phyloP scores from a whole-genome alignment of 805 yeast genomes.

The Candida mattraensis region DNA sequence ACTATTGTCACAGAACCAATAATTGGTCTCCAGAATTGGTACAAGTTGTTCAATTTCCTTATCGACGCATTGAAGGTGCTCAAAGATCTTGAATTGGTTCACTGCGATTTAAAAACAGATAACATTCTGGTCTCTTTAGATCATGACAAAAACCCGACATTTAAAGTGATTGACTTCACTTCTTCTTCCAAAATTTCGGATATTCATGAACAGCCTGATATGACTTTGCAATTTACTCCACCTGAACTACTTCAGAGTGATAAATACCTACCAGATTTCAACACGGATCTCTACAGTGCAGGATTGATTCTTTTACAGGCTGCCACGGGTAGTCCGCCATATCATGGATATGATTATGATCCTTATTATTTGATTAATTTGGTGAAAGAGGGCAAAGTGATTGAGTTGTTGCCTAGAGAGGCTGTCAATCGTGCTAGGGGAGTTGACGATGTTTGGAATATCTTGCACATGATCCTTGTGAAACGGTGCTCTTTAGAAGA shows the following conservation, averaged over 20 bases:
- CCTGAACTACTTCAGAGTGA: conserved; percentile 42
- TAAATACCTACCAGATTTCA: conserved; percentile 29
- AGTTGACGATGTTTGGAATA: conserved; percentile 16
- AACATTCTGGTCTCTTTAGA: conserved; percentile 36
- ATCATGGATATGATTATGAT: conserved; percentile 30
- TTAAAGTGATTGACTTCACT: conserved; percentile 50
- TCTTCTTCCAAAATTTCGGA: conserved; percentile 33
- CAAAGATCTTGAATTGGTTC: conserved; percentile 35
- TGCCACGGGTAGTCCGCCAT: conserved; percentile 48
- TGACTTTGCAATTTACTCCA: conserved; percentile 45
- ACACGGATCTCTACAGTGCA: conserved; percentile 45
- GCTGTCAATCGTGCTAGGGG: conserved; percentile 24
- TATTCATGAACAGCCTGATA: conserved; percentile 26
- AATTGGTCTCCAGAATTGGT: conserved; percentile 33
- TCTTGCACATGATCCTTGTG: conserved; percentile 32
- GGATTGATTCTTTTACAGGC: conserved; percentile 47
- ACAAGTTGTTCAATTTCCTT: conserved; percentile 31
- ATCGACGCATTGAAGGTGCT: conserved; percentile 28
- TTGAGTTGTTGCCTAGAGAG: conserved; percentile 33
- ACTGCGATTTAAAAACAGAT: conserved; percentile 49
- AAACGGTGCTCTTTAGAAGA: conserved; percentile 30
- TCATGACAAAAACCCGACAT: conserved; percentile 25
- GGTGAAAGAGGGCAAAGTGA: conserved; percentile 33
- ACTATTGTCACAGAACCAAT: conserved; percentile 7
- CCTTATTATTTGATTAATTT: conserved; percentile 34